These are phyloP conservation scores for Fusarium beomiforme DNA, from an alignment of 2,329 filamentous ascomycete species.

Conservation along the genomic window DNA sequence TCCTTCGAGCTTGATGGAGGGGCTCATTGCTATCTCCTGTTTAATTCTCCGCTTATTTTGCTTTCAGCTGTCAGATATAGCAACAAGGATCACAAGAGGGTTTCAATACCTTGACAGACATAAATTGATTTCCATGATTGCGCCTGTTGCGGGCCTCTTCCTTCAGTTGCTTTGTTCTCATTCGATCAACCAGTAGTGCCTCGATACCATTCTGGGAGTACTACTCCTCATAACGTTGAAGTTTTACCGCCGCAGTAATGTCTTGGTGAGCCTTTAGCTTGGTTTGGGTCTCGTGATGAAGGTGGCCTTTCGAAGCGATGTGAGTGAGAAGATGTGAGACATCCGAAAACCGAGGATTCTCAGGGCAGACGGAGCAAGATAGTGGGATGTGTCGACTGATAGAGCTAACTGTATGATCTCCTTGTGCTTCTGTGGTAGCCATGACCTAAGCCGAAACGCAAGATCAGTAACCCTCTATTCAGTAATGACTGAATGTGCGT, in stretches of 20 bases:
- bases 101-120: constrained; percentile 35
- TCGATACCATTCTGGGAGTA: constrained; percentile 77
- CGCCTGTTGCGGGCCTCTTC: constrained; percentile 64
- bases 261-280: constrained; percentile 78
- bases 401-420: constrained; percentile 33
- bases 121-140: constrained; percentile 37
- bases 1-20: constrained; percentile 44
- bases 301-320: constrained; percentile 90
- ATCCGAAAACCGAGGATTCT: constrained; percentile 84
- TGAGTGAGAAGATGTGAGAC: constrained; percentile 93
- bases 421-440: constrained; percentile 45
- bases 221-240: constrained; percentile 81
- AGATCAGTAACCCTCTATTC: constrained; percentile 27
- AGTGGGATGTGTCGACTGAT: constrained; percentile 67
- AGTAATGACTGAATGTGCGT: neutral
- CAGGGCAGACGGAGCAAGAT: constrained; percentile 84
- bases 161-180: constrained; percentile 79
- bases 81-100: neutral
- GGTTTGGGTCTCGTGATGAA: constrained; percentile 84
- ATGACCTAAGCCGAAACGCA: constrained; percentile 47
- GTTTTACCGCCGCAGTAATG: constrained; percentile 65
- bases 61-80: constrained; percentile 21
- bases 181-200: constrained; percentile 78
- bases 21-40: constrained; percentile 29
- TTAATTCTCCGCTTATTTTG: constrained; percentile 47